Conservation (phyloP, 2,329 filamentous ascomycete species). For the Penicillium janthinellum region DNA sequence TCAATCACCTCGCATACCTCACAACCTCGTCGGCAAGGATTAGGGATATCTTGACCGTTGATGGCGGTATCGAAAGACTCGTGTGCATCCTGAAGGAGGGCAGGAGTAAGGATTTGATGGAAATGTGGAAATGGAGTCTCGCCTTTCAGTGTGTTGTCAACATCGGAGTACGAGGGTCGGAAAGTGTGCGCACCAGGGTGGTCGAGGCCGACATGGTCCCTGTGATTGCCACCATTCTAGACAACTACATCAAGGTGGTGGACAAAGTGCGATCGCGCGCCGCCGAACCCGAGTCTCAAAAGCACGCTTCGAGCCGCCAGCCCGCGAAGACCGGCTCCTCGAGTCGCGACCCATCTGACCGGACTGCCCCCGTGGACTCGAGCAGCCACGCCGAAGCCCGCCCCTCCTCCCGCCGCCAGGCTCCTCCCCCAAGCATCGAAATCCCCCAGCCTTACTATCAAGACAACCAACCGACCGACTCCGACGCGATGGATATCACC, state of each 20-base stretch:
- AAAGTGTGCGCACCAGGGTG: slow-evolving; percentile 88
- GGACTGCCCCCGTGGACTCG: slow-evolving; percentile 47
- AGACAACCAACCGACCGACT: slow-evolving; percentile 51
- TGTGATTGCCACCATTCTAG: slow-evolving; percentile 95
- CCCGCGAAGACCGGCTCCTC: slow-evolving; percentile 32
- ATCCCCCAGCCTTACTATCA: slow-evolving; percentile 64
- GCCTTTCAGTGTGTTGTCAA: slow-evolving; percentile 99
- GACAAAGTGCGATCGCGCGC: slow-evolving; percentile 87
- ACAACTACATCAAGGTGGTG: slow-evolving; percentile 97
- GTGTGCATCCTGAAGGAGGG: slow-evolving; percentile 98
- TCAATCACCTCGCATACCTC: slow-evolving; percentile 97
- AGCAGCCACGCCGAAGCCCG: slow-evolving; percentile 60
- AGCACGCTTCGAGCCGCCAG: slow-evolving; percentile 36
- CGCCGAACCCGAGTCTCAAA: slow-evolving; percentile 75
- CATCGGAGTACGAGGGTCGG: slow-evolving; percentile 93
- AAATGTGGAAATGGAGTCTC: slow-evolving; percentile 99
- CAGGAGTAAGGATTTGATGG: slow-evolving; percentile 97
- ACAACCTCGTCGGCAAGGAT: slow-evolving; percentile 97
- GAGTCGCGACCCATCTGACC: slow-evolving; percentile 19
- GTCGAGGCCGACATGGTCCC: slow-evolving; percentile 99
- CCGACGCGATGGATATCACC: slow-evolving; percentile 60
- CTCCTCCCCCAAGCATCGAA: slow-evolving; percentile 81
- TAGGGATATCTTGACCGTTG: slow-evolving; percentile 94
- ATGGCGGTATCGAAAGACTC: slow-evolving; percentile 94
- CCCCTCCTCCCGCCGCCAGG: slow-evolving; percentile 69